Conservation (phyloP, 225 moss, liverwort and hornwort genomes). For the Physcomitrellopsis africana region DNA sequence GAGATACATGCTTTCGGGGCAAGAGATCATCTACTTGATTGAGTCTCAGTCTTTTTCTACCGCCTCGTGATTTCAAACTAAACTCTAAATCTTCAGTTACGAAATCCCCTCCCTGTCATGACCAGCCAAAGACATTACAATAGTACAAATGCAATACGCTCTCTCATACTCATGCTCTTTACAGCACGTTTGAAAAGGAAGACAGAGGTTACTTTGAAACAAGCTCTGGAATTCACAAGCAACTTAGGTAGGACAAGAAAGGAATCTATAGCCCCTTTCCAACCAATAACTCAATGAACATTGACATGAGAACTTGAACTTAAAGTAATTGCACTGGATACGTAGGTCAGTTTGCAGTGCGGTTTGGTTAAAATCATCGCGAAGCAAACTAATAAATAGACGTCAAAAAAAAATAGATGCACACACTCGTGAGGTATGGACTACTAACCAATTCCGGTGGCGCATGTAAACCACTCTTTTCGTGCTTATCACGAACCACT, state of each 20-base stretch:
- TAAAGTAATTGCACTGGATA: too few relatives aligned
- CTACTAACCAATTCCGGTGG: slow-evolving; percentile 29
- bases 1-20: slow-evolving; percentile 7
- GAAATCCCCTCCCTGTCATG: slow-evolving; percentile 55
- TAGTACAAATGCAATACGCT: neutral
- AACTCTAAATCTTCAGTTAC: slow-evolving; percentile 41
- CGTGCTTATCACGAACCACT: slow-evolving; percentile 66
- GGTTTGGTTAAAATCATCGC: neutral
- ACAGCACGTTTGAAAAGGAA: neutral
- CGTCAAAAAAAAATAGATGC: slow-evolving; percentile 2
- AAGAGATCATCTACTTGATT: slow-evolving; percentile 47
- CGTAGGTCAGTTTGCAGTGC: neutral
- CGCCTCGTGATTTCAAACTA: slow-evolving; percentile 38
- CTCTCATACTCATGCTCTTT: neutral
- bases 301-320: too few relatives aligned
- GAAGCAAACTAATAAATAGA: neutral
- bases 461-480: slow-evolving; percentile 37
- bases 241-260: too few relatives aligned
- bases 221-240: too few relatives aligned
- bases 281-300: too few relatives aligned
- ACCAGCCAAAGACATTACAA: neutral
- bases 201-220: neutral
- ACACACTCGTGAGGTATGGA: slow-evolving; percentile 16
- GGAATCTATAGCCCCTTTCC: too few relatives aligned
- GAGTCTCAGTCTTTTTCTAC: slow-evolving; percentile 44